Evolutionary conservation across 176 grass and related monocot species (phyloP).

Genomic region (Triticum monococcum): DNA sequence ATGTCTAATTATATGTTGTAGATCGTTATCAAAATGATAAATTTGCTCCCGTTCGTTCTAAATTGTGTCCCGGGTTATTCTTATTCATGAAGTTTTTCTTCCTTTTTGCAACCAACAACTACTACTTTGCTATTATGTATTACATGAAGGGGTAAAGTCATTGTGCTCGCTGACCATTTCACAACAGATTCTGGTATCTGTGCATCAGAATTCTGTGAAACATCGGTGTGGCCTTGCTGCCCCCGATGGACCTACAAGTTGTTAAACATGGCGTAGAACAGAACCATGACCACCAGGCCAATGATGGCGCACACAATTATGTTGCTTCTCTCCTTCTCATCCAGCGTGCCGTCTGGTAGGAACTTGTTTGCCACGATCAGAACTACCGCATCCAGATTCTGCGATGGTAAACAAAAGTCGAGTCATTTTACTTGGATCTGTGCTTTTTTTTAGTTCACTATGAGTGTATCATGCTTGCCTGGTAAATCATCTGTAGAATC

Average conservation of each 20-base stretch:
- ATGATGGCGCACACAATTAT: constrained; percentile 37
- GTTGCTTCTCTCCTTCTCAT: constrained; percentile 38
- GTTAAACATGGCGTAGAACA: constrained; percentile 50
- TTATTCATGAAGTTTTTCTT: background rate
- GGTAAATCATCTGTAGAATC: constrained; percentile 42
- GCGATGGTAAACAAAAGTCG: background rate
- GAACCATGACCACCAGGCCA: constrained; percentile 49
- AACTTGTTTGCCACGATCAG: constrained; percentile 47
- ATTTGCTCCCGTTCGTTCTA: background rate
- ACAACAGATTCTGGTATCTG: constrained; percentile 9
- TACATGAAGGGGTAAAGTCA: background rate
- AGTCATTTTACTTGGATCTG: background rate
- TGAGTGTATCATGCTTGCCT: constrained; percentile 20
- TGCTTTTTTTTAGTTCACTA: background rate
- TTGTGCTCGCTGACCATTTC: background rate
- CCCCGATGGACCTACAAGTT: constrained; percentile 18
- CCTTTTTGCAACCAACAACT: background rate
- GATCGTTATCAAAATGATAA: constrained; percentile 8
- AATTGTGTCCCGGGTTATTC: background rate
- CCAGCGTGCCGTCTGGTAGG: constrained; percentile 46
- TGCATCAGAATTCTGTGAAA: background rate
- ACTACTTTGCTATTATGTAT: background rate
- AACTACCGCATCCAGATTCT: constrained; percentile 61
- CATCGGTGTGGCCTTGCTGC: background rate
- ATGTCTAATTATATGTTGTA: constrained; percentile 41